A percentile compares a stretch with the other conserved stretches of the same genome.
Conservation (phyloP, 352 stramenopile species). For the Phytophthora chlamydospora region DNA sequence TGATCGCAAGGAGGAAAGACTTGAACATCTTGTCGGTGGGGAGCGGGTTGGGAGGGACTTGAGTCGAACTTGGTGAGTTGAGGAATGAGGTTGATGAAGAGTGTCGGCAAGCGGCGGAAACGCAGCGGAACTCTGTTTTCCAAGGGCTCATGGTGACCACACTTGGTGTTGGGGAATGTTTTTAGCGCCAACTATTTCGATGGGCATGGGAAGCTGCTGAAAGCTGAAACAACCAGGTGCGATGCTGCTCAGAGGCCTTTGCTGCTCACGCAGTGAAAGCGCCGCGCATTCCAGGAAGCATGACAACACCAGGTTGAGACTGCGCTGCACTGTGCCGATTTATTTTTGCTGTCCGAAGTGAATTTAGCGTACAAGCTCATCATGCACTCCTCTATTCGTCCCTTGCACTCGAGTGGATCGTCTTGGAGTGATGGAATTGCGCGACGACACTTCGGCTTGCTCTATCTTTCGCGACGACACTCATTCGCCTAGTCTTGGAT, state of each 20-base stretch:
- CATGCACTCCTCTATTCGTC: no score
- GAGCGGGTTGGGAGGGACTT: not conserved
- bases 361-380: no score
- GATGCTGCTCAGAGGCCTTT: no score
- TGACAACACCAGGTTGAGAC: not conserved
- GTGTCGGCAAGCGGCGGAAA: slow-evolving; percentile 1
- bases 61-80: slow-evolving; percentile 19
- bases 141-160: not conserved
- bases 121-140: not conserved
- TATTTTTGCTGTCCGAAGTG: slow-evolving; percentile 5
- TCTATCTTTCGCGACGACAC: no score
- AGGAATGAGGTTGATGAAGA: slow-evolving; percentile 14
- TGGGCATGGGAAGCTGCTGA: slow-evolving; percentile 12
- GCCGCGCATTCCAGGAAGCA: not conserved
- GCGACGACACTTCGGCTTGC: no score
- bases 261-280: not conserved
- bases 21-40: slow-evolving; percentile 29
- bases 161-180: no score
- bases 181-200: slow-evolving; percentile 18
- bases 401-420: no score
- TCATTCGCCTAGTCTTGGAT: no score
- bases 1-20: slow-evolving; percentile 35
- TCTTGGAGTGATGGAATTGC: no score
- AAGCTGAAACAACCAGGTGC: not conserved
- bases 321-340: not conserved